phyloP scores from a whole-genome alignment of 768 basidiomycete genomes.

The Tulasnella sp. region DNA sequence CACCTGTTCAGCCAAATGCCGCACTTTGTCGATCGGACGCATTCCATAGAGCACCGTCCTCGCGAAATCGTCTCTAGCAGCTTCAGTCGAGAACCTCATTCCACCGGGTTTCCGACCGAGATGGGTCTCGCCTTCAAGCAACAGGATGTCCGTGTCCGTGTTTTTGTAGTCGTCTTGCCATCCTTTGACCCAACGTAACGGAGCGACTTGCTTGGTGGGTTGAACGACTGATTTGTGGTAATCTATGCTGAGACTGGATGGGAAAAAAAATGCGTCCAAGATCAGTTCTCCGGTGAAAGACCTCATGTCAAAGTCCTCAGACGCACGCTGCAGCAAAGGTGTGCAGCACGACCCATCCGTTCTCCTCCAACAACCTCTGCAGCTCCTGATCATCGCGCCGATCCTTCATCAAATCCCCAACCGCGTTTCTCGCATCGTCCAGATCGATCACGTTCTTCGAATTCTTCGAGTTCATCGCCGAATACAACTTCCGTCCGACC shows the following conservation, averaged over 20 bases:
- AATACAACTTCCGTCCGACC: not conserved
- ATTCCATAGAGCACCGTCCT: constrained; percentile 37
- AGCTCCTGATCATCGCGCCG: constrained; percentile 35
- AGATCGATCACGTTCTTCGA: constrained; percentile 35
- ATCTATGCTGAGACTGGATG: constrained; percentile 43
- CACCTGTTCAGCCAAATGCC: constrained; percentile 36
- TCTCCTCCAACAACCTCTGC: constrained; percentile 37
- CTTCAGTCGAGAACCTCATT: constrained; percentile 37
- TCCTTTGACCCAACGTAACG: constrained; percentile 40
- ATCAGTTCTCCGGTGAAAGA: not conserved
- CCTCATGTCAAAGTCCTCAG: not conserved
- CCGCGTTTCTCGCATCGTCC: constrained; percentile 32
- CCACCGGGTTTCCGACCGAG: constrained; percentile 40
- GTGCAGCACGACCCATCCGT: constrained; percentile 43
- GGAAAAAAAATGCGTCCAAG: not conserved
- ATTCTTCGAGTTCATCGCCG: not conserved
- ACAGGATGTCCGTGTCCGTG: constrained; percentile 39
- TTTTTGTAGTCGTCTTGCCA: constrained; percentile 41
- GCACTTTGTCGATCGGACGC: constrained; percentile 34
- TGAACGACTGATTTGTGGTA: constrained; percentile 43
- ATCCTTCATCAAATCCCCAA: constrained; percentile 26
- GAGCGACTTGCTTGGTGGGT: constrained; percentile 40
- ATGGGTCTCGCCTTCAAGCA: constrained; percentile 44
- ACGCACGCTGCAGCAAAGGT: constrained; percentile 45
- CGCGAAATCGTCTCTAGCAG: constrained; percentile 37